These are phyloP conservation scores for Beverwykella pulmonaria DNA, from an alignment of 495 filamentous ascomycete species.

Conservation along the genomic window DNA sequence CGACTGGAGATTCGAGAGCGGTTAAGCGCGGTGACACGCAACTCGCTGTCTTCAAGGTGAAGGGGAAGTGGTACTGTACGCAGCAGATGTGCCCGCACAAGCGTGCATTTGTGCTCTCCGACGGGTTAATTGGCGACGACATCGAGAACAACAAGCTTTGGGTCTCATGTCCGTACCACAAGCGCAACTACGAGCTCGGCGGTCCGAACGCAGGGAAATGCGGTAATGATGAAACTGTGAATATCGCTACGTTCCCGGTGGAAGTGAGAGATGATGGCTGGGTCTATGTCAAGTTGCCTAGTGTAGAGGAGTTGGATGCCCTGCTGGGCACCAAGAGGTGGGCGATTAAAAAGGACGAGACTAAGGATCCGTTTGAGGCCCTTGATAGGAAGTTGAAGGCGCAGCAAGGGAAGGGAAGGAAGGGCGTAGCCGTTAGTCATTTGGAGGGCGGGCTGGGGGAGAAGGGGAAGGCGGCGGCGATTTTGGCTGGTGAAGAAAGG, in stretches of 20 bases:
- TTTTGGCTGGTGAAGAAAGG: conserved; percentile 51
- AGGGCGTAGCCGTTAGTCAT: conserved; percentile 54
- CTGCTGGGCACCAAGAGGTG: conserved; percentile 80
- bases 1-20: conserved; percentile 69
- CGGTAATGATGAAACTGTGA: conserved; percentile 73
- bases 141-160: conserved; percentile 62
- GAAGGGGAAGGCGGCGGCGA: conserved; percentile 50
- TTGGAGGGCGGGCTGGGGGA: conserved; percentile 49
- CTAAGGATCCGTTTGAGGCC: conserved; percentile 63
- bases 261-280: conserved; percentile 78
- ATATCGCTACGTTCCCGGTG: conserved; percentile 82
- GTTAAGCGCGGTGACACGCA: conserved; percentile 92
- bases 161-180: conserved; percentile 91
- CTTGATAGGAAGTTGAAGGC: conserved; percentile 64
- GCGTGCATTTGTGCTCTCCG: conserved; percentile 84
- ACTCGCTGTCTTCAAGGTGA: conserved; percentile 85
- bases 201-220: conserved; percentile 71
- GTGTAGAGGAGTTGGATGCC: conserved; percentile 80
- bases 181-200: conserved; percentile 83
- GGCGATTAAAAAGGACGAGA: conserved; percentile 78
- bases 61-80: conserved; percentile 81
- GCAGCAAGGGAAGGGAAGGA: conserved; percentile 61
- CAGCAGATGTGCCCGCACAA: conserved; percentile 99
- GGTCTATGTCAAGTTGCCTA: conserved; percentile 85
- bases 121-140: conserved; percentile 82